Base-by-base conservation (phyloP, 2,329 filamentous ascomycete genomes). In the Leptographium procerum region DNA sequence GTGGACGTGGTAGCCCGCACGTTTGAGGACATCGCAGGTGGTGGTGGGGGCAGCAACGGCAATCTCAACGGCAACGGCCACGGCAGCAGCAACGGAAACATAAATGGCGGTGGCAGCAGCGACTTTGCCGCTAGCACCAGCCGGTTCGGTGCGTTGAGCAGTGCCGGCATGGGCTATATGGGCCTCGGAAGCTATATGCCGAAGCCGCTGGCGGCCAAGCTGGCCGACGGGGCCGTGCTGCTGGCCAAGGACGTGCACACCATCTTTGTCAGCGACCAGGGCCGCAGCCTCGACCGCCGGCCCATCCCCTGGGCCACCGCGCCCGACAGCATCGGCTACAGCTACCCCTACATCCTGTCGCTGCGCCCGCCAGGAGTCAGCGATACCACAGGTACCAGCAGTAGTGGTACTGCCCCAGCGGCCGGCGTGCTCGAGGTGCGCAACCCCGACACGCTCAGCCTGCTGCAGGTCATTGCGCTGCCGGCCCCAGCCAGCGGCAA, bases 211-310 rank as follows among this genome's bases (percentile, higher is more conserved):
- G 89, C 89, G 7, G 86, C 91, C 7, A 87, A 87, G 64, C 78
- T 99, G 14, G 82, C 84, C 3, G 88, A 95, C 63, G 88, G 89
- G 5, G 83, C 96, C 72, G 83, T 97, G 69, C 74, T 99, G 60
- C 78, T 99, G n/a, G 90, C 92, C n/a, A 96, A 95, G 70, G 94
- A 99, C 65, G 90, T 96, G 66, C 95, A 96, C 69, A 95, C 91
- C 1, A 75, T 96, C 56, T 99, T 99, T 69, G 88, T 96, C 64
- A 87, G 94, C 59, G 82, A 87, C 13, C 80, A 90, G 33, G 94
- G 91, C 5, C 91, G 90, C 64, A 81, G 91, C 0, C 29, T 60
- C 16, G 87, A 91, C 51, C 89, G 89, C 71, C 80, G 87, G 58
- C 91, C 97, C 69, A 85, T 99, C n/a, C 91, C 91, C 1, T 99